phyloP scores from a whole-genome alignment of 768 basidiomycete genomes.

The Pleurotus cornucopiae region DNA sequence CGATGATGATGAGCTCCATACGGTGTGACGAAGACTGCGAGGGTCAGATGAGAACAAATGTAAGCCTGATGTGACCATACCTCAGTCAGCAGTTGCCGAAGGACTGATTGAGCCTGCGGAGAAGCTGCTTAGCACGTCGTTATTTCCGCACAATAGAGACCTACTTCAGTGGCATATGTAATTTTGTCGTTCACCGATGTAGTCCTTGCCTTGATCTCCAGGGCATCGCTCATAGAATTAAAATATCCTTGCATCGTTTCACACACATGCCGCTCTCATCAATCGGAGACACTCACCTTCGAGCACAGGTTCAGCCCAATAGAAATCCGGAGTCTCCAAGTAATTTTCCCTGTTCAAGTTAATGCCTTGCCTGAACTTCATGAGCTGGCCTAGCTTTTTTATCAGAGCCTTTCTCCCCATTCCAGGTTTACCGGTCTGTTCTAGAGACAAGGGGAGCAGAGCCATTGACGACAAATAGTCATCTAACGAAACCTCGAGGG shows the following conservation, averaged over 20 bases:
- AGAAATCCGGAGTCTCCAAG: conserved; percentile 85
- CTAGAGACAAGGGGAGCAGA: conserved; percentile 68
- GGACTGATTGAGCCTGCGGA: conserved; percentile 72
- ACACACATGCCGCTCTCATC: too few relatives aligned
- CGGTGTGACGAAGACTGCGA: conserved; percentile 79
- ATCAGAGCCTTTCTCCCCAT: conserved; percentile 80
- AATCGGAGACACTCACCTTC: conserved; percentile 50
- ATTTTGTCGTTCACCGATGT: conserved; percentile 88
- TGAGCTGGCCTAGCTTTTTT: conserved; percentile 86
- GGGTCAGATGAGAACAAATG: conserved; percentile 6
- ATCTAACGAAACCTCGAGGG: conserved; percentile 81
- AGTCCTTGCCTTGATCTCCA: conserved; percentile 83
- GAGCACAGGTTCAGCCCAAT: conserved; percentile 91
- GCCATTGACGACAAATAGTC: conserved; percentile 82
- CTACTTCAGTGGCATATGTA: conserved; percentile 79
- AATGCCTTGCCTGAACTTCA: conserved; percentile 88
- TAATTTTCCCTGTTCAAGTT: conserved; percentile 90
- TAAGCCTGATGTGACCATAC: conserved; percentile 28
- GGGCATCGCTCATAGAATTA: conserved; percentile 75
- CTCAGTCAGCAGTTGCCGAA: conserved; percentile 87
- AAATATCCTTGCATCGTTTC: conserved; percentile 56
- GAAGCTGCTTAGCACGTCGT: background rate
- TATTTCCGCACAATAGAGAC: background rate
- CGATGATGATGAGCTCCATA: conserved; percentile 95
- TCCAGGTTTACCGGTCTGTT: conserved; percentile 79